These are phyloP conservation scores for Taxillus chinensis DNA, from an alignment of 164 flowering plant genomes.

Conservation along the genomic window DNA sequence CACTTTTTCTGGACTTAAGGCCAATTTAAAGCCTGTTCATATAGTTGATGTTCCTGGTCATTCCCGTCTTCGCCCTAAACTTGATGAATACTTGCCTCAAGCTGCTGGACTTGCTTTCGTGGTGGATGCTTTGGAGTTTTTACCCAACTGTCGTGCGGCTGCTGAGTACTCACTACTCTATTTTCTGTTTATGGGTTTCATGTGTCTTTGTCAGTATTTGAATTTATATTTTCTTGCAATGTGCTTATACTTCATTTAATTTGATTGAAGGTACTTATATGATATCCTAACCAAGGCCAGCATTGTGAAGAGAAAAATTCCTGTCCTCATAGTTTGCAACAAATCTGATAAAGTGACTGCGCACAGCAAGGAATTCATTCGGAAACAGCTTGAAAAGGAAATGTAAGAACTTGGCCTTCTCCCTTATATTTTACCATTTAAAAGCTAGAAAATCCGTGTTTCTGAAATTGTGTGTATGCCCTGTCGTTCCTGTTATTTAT, in stretches of 20 bases:
- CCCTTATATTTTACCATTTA: neutral
- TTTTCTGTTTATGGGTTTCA: neutral
- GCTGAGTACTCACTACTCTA: slow-evolving; percentile 50
- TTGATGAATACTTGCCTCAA: slow-evolving; percentile 78
- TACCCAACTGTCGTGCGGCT: slow-evolving; percentile 76
- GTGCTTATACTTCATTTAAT: slow-evolving; percentile 2
- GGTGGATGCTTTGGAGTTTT: slow-evolving; percentile 85
- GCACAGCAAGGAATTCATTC: slow-evolving; percentile 82
- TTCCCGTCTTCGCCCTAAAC: slow-evolving; percentile 77
- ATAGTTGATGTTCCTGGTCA: slow-evolving; percentile 94
- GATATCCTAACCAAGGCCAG: slow-evolving; percentile 79
- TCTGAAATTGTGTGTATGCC: neutral
- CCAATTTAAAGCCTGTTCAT: slow-evolving; percentile 52
- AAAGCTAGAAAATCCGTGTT: too few relatives aligned
- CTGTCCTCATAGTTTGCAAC: slow-evolving; percentile 79
- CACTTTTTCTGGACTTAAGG: slow-evolving; percentile 18
- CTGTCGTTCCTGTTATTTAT: too few relatives aligned
- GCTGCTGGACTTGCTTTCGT: slow-evolving; percentile 85
- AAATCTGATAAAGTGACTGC: slow-evolving; percentile 93
- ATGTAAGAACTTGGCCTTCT: slow-evolving; percentile 38
- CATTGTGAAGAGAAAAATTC: slow-evolving; percentile 69
- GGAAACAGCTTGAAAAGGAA: slow-evolving; percentile 91
- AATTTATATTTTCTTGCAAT: neutral
- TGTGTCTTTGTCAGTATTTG: neutral
- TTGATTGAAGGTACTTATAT: slow-evolving; percentile 63